Conservation (phyloP, 148 eudicot genomes). For the Rhododendron ovatum region DNA sequence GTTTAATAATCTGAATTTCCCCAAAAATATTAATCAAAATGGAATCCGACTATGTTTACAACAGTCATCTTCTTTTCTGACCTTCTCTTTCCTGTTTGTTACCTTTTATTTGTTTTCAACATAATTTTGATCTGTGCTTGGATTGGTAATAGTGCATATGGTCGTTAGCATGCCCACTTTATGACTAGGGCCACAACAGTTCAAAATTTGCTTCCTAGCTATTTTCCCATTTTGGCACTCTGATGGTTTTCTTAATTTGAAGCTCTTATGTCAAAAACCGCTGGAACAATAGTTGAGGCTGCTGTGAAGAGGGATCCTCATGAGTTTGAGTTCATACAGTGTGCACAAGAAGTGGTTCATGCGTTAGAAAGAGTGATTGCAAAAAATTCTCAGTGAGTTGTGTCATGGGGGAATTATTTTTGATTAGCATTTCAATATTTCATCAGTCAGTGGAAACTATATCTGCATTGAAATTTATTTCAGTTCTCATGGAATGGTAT, state of each 20-base stretch:
- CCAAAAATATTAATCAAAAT: not conserved
- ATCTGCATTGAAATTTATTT: not conserved
- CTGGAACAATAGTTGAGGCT: constrained; percentile 96
- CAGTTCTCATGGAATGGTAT: not conserved
- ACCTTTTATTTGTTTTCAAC: not conserved
- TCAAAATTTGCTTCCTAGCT: constrained; percentile 5
- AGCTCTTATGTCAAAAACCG: constrained; percentile 98
- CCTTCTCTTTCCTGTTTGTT: not conserved
- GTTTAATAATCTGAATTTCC: not conserved
- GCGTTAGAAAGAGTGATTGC: constrained; percentile 92
- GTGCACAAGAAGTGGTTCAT: constrained; percentile 83
- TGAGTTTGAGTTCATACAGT: constrained; percentile 92
- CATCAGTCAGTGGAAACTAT: not conserved
- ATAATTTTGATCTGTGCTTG: not conserved
- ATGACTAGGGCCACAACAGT: not conserved
- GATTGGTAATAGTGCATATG: not conserved
- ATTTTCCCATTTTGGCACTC: not conserved
- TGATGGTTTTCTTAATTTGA: constrained; percentile 18
- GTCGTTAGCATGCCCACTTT: not conserved
- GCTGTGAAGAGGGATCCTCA: constrained; percentile 94
- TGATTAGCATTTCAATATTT: not conserved
- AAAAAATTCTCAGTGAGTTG: constrained; percentile 80
- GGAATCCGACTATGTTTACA: not conserved
- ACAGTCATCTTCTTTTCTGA: not conserved
- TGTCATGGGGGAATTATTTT: not conserved